Conservation (phyloP, 352 stramenopile species). For the Phytophthora pinifolia region DNA sequence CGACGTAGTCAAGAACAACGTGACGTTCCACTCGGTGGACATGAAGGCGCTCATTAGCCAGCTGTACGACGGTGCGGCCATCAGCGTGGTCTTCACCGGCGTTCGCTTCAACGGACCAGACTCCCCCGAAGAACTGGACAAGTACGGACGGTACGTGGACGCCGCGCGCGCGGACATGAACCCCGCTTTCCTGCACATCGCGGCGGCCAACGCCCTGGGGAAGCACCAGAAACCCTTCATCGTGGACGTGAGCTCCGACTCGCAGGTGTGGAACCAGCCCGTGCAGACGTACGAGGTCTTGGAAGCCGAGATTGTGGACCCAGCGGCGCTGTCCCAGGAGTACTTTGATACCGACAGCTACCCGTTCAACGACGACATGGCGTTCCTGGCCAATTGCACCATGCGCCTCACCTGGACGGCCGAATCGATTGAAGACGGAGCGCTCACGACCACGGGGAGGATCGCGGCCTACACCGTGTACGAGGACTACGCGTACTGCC, state of each 20-base stretch:
- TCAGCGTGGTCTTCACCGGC: constrained; percentile 44
- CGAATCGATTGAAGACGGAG: constrained; percentile 43
- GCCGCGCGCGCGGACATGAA: constrained; percentile 44
- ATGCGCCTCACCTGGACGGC: constrained; percentile 47
- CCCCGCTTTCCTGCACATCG: constrained; percentile 50
- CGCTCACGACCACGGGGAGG: constrained; percentile 27
- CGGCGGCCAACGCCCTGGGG: constrained; percentile 46
- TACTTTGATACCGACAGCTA: constrained; percentile 44
- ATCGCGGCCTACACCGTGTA: constrained; percentile 35
- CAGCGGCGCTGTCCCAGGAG: constrained; percentile 23
- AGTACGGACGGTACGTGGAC: constrained; percentile 53
- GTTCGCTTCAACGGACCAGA: constrained; percentile 40
- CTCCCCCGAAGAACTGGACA: constrained; percentile 27
- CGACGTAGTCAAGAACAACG: constrained; percentile 43
- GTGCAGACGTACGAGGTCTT: constrained; percentile 47
- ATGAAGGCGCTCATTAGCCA: constrained; percentile 52
- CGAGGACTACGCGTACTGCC: constrained; percentile 42
- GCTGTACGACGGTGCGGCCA: constrained; percentile 37
- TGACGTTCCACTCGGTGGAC: constrained; percentile 50
- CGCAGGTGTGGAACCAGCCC: constrained; percentile 62
- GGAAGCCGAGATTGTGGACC: constrained; percentile 30
- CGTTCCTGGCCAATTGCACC: constrained; percentile 44
- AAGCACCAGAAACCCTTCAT: constrained; percentile 46
- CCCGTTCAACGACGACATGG: constrained; percentile 45
- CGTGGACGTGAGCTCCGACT: constrained; percentile 39